A percentile compares a stretch with the other conserved stretches of the same genome.
Evolutionary conservation across 78 protist genomes (phyloP).

Genomic region (Monocercomonoides exilis): DNA sequence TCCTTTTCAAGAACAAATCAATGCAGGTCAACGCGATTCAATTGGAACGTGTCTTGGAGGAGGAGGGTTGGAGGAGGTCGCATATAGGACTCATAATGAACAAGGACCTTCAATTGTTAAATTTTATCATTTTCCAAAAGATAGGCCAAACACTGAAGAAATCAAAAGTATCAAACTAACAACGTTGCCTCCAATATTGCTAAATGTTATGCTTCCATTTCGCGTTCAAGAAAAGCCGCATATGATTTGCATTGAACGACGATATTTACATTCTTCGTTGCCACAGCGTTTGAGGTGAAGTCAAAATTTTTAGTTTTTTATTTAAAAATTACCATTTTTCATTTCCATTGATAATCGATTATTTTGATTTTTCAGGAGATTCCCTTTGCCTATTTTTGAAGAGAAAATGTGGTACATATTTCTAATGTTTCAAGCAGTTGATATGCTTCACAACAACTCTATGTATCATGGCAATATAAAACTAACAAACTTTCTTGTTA

Average conservation of each 20-base stretch:
- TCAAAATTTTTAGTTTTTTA: neutral
- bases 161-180: too few relatives aligned
- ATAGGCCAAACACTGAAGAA: too few relatives aligned
- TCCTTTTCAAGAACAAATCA: too few relatives aligned
- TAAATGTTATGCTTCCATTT: neutral
- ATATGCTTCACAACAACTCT: neutral
- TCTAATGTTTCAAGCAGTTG: neutral
- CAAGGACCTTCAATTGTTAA: too few relatives aligned
- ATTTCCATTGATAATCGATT: too few relatives aligned
- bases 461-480: neutral
- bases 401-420: neutral
- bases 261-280: neutral
- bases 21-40: too few relatives aligned
- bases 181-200: too few relatives aligned
- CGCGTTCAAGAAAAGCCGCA: neutral
- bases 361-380: neutral
- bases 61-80: too few relatives aligned
- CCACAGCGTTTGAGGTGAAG: neutral
- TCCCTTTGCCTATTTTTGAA: neutral
- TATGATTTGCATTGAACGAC: neutral
- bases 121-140: too few relatives aligned
- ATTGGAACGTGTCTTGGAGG: too few relatives aligned
- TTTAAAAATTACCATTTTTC: too few relatives aligned
- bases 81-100: too few relatives aligned
- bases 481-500: neutral